Base-by-base conservation (phyloP, 116 monocot species). In the Iris pallida region DNA sequence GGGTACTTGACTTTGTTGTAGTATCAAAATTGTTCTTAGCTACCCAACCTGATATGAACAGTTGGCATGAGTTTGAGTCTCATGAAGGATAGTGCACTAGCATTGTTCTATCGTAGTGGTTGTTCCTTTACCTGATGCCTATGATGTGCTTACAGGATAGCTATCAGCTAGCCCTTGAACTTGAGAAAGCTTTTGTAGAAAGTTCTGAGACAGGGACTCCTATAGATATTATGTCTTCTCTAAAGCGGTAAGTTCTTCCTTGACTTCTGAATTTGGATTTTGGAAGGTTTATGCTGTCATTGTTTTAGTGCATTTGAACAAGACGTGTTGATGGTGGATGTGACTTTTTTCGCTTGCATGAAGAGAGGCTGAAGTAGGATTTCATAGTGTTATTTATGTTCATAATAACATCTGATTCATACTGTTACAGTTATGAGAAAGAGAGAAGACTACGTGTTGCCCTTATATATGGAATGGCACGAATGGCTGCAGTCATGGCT, bases 401-500 rank as follows among this genome's bases (percentile, higher is more conserved):
- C 14, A 13, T 57, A 7, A 57, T 0, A 3, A 30, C 30, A 61
- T 15, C 6, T 60, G 6, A 51, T 44, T 55, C 20, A 41, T 65
- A 53, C 0, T 48, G 54, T 75, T 75, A 44, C 69, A 98, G 98
- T 7, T 98, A 98, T 84, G 98, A 99, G 71, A 68, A 81, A 59
- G 90, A 85, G 74, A 90, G 98, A 88, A 79, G 85, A 71, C 45
- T 99, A n/a, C 87, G 98, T 69, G 98, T 99, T 54, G 86, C 84
- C 9, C 42, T 90, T 74, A 86, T 99, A 57, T 85, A 93, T 81
- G 93, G 88, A 72, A 74, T 99, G 84, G 98, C 98, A 41, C 88
- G 98, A 78, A 90, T 93, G 88, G 98, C 98, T 73, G 98, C 98
- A 69, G 80, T 79, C 8, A 99, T 99, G 98, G 98, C 98, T 70